phyloP scores from a whole-genome alignment of 768 basidiomycete genomes.

The Lactarius pseudohatsudake region DNA sequence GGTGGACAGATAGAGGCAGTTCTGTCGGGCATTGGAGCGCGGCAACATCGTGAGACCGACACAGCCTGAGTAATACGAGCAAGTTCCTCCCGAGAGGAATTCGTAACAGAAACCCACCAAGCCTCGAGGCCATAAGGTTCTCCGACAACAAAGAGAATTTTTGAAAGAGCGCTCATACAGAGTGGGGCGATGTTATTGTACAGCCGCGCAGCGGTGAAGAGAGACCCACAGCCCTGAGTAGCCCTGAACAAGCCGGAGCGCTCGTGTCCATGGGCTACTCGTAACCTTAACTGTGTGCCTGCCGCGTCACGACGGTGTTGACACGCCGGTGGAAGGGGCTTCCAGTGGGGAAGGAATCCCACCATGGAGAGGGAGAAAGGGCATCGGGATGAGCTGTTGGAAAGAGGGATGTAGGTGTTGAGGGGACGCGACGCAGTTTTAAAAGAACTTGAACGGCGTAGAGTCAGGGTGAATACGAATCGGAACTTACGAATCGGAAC shows the following conservation, averaged over 20 bases:
- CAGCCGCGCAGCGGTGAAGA: background rate
- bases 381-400: background rate
- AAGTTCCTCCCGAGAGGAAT: slow-evolving; percentile 17
- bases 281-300: background rate
- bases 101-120: slow-evolving; percentile 6
- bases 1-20: background rate
- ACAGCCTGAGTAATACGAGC: background rate
- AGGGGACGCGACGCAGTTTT: background rate
- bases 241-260: slow-evolving; percentile 16
- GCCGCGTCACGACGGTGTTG: background rate
- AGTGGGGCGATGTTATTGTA: slow-evolving; percentile 1
- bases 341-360: background rate
- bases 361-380: background rate
- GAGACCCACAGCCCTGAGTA: slow-evolving; percentile 8
- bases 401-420: background rate
- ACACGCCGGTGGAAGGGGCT: background rate
- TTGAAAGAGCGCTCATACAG: background rate
- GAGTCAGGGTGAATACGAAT: slow-evolving; percentile 20
- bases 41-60: background rate
- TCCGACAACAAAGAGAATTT: background rate
- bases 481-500: background rate
- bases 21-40: background rate
- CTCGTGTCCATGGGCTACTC: background rate
- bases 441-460: background rate
- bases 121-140: background rate